A percentile compares a stretch with the other conserved stretches of the same genome.
Conservation (phyloP, 2,329 filamentous ascomycete species). For the Cytospora piceae region DNA sequence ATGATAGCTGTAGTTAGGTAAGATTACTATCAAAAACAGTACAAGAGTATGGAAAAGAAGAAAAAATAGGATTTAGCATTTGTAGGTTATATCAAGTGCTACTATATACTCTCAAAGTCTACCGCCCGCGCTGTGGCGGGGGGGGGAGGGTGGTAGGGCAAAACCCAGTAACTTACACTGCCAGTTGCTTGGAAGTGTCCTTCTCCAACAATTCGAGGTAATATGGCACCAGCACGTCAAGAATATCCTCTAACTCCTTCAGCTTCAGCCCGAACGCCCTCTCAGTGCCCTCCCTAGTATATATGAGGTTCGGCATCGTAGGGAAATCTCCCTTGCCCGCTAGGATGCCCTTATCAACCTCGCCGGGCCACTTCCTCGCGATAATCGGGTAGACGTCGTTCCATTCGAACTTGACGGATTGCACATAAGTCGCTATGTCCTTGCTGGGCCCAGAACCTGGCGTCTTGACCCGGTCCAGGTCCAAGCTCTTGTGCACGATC, state of each 20-base stretch:
- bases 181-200: background rate
- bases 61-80: too few species aligned
- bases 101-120: too few species aligned
- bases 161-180: too few species aligned
- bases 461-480: constrained; percentile 22
- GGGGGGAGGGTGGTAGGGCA: too few species aligned
- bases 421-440: constrained; percentile 20
- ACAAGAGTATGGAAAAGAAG: too few species aligned
- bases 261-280: constrained; percentile 22
- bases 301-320: constrained; percentile 20
- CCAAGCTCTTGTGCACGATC: constrained; percentile 24
- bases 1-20: too few species aligned
- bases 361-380: constrained; percentile 26
- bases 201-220: constrained; percentile 29
- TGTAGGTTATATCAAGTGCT: too few species aligned
- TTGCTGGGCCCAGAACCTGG: constrained; percentile 22
- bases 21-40: too few species aligned
- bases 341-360: constrained; percentile 27
- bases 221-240: constrained; percentile 22
- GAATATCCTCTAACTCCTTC: constrained; percentile 25
- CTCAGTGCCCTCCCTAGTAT: constrained; percentile 8
- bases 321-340: constrained; percentile 28
- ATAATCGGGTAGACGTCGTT: constrained; percentile 23
- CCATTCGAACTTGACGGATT: constrained; percentile 21
- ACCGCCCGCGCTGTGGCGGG: too few species aligned